These are phyloP conservation scores for Nakazawaea ishiwadae DNA, from an alignment of 805 yeast genomes.

Conservation along the genomic window DNA sequence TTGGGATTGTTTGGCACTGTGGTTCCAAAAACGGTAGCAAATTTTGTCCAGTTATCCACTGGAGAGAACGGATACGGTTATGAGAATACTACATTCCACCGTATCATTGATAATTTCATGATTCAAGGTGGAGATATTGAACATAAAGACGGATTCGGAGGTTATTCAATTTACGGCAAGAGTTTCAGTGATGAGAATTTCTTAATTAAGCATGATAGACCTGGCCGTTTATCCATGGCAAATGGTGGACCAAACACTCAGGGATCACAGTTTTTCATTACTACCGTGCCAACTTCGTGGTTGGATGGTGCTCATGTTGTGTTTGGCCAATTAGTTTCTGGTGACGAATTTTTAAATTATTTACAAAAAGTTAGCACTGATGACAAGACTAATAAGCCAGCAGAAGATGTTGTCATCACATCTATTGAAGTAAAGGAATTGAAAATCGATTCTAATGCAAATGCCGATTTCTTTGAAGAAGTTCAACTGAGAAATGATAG, in stretches of 20 bases:
- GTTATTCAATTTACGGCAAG: slow-evolving; percentile 73
- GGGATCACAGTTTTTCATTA: slow-evolving; percentile 69
- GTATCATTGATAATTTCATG: slow-evolving; percentile 70
- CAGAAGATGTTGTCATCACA: slow-evolving; percentile 35
- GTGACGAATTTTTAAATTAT: slow-evolving; percentile 55
- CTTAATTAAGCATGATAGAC: slow-evolving; percentile 39
- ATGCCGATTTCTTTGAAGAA: slow-evolving; percentile 5
- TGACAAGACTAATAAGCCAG: slow-evolving; percentile 33
- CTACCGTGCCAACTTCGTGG: slow-evolving; percentile 47
- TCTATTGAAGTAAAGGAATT: slow-evolving; percentile 13
- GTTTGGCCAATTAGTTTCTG: slow-evolving; percentile 72
- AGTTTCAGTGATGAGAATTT: slow-evolving; percentile 74
- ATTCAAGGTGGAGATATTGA: slow-evolving; percentile 88
- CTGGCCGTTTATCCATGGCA: slow-evolving; percentile 47
- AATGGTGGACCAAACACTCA: slow-evolving; percentile 50
- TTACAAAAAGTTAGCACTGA: slow-evolving; percentile 55
- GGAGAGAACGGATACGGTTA: slow-evolving; percentile 37
- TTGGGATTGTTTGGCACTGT: slow-evolving; percentile 63
- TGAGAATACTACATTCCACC: slow-evolving; percentile 62
- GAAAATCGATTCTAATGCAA: slow-evolving; percentile 6
- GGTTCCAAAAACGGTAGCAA: slow-evolving; percentile 59
- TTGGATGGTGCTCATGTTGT: slow-evolving; percentile 67
- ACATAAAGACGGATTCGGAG: slow-evolving; percentile 64
- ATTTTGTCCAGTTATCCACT: slow-evolving; percentile 48
- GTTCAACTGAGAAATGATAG: background rate